Conservation (phyloP, 371 early-diverging fungal genomes). For the Aphelidium insulamus region DNA sequence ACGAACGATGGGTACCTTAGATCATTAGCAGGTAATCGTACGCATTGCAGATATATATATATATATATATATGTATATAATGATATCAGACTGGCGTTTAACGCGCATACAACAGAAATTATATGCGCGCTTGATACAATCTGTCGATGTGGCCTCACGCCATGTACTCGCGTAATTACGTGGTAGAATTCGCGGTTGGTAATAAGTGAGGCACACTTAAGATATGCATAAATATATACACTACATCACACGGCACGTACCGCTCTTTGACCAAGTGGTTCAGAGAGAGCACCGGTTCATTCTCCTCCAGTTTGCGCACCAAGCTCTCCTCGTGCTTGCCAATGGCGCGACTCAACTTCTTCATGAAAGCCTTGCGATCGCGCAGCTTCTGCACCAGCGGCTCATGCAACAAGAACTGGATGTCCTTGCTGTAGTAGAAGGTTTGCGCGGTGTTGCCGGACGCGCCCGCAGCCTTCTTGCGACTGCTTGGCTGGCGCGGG, state of each 20-base stretch:
- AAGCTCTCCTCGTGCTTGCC: slow-evolving; percentile 49
- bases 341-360: slow-evolving; percentile 61
- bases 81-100: too few species aligned
- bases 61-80: background rate
- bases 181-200: too few species aligned
- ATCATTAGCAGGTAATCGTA: too few species aligned
- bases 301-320: slow-evolving; percentile 43
- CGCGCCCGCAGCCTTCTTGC: slow-evolving; percentile 83
- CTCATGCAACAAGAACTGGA: slow-evolving; percentile 79
- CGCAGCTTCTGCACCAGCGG: slow-evolving; percentile 68
- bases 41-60: too few species aligned
- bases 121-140: background rate
- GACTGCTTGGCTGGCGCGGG: slow-evolving; percentile 84
- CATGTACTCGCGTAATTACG: too few species aligned
- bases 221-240: too few species aligned
- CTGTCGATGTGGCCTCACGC: too few species aligned
- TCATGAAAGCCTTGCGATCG: slow-evolving; percentile 62
- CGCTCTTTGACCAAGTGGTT: slow-evolving; percentile 88
- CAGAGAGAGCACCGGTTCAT: slow-evolving; percentile 53
- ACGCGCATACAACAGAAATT: background rate
- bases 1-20: slow-evolving; percentile 72
- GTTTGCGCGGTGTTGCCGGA: slow-evolving; percentile 58
- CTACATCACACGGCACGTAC: too few species aligned
- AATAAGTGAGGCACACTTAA: too few species aligned
- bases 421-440: slow-evolving; percentile 86